Evolutionary conservation across 805 yeast genomes (phyloP), one percentile per base, ranked within the genome.

Genomic region (Saturnispora serradocipensis): DNA sequence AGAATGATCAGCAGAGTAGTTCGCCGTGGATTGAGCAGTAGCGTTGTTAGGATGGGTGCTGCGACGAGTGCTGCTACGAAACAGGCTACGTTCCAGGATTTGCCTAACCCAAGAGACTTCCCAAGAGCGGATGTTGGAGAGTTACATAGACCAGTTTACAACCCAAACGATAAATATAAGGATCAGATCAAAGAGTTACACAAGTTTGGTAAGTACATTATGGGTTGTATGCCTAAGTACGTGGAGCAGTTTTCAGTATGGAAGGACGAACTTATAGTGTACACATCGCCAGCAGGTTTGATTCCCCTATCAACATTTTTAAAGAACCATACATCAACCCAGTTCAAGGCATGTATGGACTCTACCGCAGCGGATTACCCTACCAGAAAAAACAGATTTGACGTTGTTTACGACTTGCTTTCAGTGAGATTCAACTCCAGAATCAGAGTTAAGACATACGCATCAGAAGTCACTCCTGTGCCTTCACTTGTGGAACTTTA

Each of bases 361-460:
- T 78, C 88, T 52, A 88, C 96, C 32, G 95, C 88, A 13, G 95
- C 82, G 24, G 96, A 88, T 69, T 88, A 80, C 67, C 96, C 96
- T 38, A 74, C 87, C 13, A 81, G 95, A 71, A 75, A 82, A 46
- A 84, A 86, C 72, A 78, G 96, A 66, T 88, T 88, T 64, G 96
- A 88, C 62, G 88, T 88, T 49, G 91, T 88, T 22, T 88, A 88
- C 71, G 87, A 88, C 69, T 65, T 88, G 62, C 75, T 88, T 59
- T 82, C 90, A 42, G 84, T 83, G 48, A 81, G 93, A 63, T 86
- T 82, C 75, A 87, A 87, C 72, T 84, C 95, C 5, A 78, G 96
- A 67, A 85, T 88, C 66, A 77, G 95, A 66, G 88, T 88, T 63
- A 88, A 88, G 73, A 88, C 96, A 13, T 88, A 85, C 61, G 93